These are phyloP conservation scores for Pseudocercospora crystallina DNA, from an alignment of 2,329 filamentous ascomycete genomes.

Conservation along the genomic window DNA sequence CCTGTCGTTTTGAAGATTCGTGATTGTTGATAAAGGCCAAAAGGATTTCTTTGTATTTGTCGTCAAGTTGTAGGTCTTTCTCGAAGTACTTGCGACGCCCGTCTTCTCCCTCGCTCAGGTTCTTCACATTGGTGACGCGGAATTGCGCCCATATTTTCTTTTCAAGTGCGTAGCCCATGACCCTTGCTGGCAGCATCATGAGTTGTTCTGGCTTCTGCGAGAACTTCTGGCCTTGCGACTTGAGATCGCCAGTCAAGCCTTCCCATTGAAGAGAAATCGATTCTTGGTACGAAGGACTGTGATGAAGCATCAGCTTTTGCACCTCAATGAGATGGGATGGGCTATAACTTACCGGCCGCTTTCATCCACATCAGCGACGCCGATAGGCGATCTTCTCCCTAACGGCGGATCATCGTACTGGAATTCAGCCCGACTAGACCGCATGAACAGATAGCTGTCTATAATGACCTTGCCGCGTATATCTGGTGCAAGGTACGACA, in stretches of 20 bases:
- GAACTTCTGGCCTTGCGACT: not conserved
- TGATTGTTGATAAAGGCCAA: constrained; percentile 17
- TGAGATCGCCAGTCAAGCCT: not conserved
- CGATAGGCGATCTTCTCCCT: no score
- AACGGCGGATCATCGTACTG: no score
- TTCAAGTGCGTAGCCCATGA: constrained; percentile 5
- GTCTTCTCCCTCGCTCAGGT: not conserved
- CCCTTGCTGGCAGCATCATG: constrained; percentile 1
- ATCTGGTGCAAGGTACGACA: not conserved
- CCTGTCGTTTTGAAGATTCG: constrained; percentile 16
- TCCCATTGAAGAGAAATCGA: not conserved
- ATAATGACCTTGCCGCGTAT: constrained; percentile 1
- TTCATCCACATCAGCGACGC: no score
- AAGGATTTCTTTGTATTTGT: constrained; percentile 19
- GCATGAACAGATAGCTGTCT: not conserved
- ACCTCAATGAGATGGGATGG: not conserved
- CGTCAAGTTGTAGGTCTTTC: constrained; percentile 8
- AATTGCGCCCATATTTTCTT: constrained; percentile 11
- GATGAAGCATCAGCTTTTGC: not conserved
- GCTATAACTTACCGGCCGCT: no score
- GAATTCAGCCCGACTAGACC: no score
- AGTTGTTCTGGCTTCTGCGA: not conserved
- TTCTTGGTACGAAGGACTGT: not conserved
- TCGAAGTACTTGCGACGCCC: not conserved
- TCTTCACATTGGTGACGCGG: not conserved